phyloP scores from a whole-genome alignment of 2,329 filamentous ascomycete genomes.

The Sporothrix sp. region DNA sequence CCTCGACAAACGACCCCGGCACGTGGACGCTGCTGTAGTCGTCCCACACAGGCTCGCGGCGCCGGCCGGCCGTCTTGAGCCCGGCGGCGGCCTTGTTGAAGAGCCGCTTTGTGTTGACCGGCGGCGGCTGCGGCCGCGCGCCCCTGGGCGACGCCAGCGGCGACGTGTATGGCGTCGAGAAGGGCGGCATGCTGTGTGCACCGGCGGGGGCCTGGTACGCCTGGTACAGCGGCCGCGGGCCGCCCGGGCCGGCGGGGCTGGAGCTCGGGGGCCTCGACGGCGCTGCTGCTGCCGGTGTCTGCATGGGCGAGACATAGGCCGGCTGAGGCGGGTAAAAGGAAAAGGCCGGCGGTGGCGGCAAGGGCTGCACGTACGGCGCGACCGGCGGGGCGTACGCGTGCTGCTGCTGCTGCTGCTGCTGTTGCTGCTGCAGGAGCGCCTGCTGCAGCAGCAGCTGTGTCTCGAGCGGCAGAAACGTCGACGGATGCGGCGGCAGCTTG shows the following conservation, averaged over 20 bases:
- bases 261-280: no score
- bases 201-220: no score
- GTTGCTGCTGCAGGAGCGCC: no score
- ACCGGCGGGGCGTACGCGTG: neutral
- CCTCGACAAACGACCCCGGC: conserved; percentile 12
- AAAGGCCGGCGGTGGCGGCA: neutral
- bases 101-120: conserved; percentile 7
- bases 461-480: neutral
- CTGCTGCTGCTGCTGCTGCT: neutral
- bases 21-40: conserved; percentile 10
- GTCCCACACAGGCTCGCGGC: neutral
- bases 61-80: neutral
- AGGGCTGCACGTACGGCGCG: neutral
- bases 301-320: neutral
- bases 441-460: no score
- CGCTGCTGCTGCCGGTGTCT: neutral
- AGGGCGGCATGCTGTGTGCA: neutral
- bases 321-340: neutral
- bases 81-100: conserved; percentile 16
- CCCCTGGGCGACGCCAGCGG: neutral
- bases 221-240: conserved; percentile 5
- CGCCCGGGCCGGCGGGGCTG: neutral
- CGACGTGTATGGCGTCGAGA: no score
- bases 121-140: neutral
- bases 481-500: neutral